Evolutionary conservation across 75 land plant genomes (phyloP).

Genomic region (Cunninghamia lanceolata): DNA sequence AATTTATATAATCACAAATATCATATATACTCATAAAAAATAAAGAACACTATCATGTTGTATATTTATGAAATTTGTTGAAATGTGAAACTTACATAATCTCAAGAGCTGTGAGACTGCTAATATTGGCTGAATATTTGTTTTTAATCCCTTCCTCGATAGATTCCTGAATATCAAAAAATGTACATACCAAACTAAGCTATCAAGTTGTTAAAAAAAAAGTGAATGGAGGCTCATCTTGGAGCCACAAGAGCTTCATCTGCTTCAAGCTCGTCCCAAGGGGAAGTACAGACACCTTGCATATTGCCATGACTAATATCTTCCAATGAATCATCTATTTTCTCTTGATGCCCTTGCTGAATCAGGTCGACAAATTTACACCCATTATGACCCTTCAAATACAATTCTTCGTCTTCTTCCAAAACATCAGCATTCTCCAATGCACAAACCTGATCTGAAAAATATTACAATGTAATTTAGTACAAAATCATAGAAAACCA

Average conservation of each 20-base stretch:
- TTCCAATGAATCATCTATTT: slow-evolving; percentile 15
- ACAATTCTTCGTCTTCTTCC: slow-evolving; percentile 85
- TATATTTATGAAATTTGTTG: neutral
- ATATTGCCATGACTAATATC: neutral
- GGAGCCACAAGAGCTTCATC: slow-evolving; percentile 41
- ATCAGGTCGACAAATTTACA: neutral
- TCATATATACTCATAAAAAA: too few relatives aligned
- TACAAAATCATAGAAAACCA: neutral
- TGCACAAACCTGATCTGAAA: neutral
- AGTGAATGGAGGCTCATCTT: neutral
- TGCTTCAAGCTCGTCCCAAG: slow-evolving; percentile 13
- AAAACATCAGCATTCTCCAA: slow-evolving; percentile 34
- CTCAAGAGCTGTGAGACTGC: neutral
- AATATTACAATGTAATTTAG: neutral
- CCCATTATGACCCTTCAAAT: slow-evolving; percentile 30
- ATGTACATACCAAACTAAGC: neutral
- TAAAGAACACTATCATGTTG: too few relatives aligned
- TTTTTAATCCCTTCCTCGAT: neutral
- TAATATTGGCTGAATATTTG: neutral
- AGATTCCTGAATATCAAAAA: neutral
- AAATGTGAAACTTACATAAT: neutral
- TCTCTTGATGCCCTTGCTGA: slow-evolving; percentile 2
- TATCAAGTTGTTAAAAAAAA: slow-evolving; percentile 35
- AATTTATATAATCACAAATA: too few relatives aligned
- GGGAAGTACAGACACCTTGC: neutral